Evolutionary conservation across 2,329 filamentous ascomycete genomes (phyloP), one percentile per base, ranked within the genome.

Genomic region (Nectriaceae sp.): DNA sequence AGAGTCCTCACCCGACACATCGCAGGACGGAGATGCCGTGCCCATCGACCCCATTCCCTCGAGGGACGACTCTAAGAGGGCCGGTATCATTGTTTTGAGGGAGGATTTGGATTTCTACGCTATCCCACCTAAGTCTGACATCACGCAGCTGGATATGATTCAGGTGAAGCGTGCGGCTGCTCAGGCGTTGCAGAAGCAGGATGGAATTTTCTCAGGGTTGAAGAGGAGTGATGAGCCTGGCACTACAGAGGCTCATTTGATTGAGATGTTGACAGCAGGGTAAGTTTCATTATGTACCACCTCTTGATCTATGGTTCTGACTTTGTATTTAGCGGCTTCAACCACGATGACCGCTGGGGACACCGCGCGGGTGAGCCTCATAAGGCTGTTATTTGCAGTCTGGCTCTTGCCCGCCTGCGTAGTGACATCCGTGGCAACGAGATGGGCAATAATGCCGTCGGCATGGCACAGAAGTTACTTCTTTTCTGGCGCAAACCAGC

Each of bases 181-280:
- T 19, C 85, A 83, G 59, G 89, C 90, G n/a, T 72, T 99, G 56
- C 79, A 97, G 59, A 83, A 84, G 65, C 94, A 99, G 70, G 84
- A 92, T 61, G 94, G 94, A 40, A 99, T 99, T 61, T 99, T 99
- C 68, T 96, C 92, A 3, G 94, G 94, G 0, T 75, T 99, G 40
- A 88, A 94, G 70, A 90, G 93, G 68, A 97, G 93, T 63, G 92
- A 99, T 60, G 94, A 99, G 72, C 87, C 89, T 16, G 94, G 94
- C 18, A 97, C 93, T 16, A 99, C 94, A 0, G 94, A 99, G 72
- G 94, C 96, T 60, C 94, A 99, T 76, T 78, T 99, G 33, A 99
- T 99, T 64, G 94, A 99, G 76, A 99, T 99, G 94, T 74, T 99
- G 71, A 99, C 94, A 46, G 94, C 94, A 66, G 94, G 93, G 93